Evolutionary conservation across 2,329 filamentous ascomycete genomes (phyloP).

Genomic region (Pyrenophora seminiperda): DNA sequence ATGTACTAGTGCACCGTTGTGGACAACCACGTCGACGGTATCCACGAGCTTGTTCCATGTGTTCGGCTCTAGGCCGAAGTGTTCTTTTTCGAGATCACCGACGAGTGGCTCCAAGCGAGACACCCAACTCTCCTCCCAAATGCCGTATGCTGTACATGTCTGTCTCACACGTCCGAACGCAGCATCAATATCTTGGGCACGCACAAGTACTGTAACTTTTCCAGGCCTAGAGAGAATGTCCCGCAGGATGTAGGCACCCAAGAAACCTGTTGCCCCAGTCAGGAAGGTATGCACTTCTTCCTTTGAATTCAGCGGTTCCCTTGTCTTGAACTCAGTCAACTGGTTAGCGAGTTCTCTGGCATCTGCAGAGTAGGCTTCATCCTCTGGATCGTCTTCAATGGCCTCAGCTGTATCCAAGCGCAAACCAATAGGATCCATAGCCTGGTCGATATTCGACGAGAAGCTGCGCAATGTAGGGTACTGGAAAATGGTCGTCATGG

Average conservation of each 20-base stretch:
- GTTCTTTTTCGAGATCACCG: conserved; percentile 74
- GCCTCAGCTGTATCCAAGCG: conserved; percentile 49
- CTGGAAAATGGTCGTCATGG: conserved; percentile 73
- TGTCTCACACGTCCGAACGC: conserved; percentile 68
- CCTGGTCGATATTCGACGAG: conserved; percentile 58
- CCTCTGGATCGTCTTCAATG: conserved; percentile 54
- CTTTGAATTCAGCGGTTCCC: conserved; percentile 49
- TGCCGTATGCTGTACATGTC: conserved; percentile 75
- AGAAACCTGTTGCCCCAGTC: conserved; percentile 88
- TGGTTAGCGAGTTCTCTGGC: conserved; percentile 57
- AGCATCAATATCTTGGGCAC: conserved; percentile 65
- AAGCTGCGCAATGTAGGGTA: conserved; percentile 66
- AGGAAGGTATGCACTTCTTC: conserved; percentile 70
- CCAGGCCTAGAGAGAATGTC: conserved; percentile 71
- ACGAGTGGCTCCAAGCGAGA: conserved; percentile 68
- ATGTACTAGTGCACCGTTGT: conserved; percentile 76
- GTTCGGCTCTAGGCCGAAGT: conserved; percentile 71
- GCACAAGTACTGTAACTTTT: conserved; percentile 76
- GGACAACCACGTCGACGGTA: conserved; percentile 70
- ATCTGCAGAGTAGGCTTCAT: conserved; percentile 60
- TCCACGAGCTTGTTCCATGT: conserved; percentile 69
- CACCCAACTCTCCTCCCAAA: conserved; percentile 76
- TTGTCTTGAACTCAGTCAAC: conserved; percentile 50
- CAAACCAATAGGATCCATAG: conserved; percentile 56
- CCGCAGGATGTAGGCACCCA: conserved; percentile 78